A percentile compares a stretch with the other conserved stretches of the same genome.
Evolutionary conservation across 1,139 yeast genomes (phyloP).

Genomic region (Yamadazyma atmosphaerica): DNA sequence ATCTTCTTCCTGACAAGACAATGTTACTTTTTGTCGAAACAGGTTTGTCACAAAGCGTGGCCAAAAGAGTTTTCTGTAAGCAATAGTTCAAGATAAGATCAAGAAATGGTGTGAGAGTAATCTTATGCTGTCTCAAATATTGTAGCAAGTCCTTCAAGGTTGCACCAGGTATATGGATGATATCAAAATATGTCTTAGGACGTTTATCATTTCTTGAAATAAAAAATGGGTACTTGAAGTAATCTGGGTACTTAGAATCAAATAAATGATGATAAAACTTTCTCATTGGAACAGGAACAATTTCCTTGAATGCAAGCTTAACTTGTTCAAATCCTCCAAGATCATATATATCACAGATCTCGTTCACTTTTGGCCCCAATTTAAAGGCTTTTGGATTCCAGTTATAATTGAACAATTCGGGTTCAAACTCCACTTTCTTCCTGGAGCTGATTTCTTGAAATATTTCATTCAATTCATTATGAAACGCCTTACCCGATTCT

Average conservation of each 20-base stretch:
- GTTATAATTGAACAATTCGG: conserved; percentile 12
- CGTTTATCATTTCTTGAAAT: conserved; percentile 12
- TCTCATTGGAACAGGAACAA: conserved; percentile 5
- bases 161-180: conserved; percentile 15
- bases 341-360: conserved; percentile 5
- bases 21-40: conserved; percentile 16
- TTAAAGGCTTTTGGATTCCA: conserved; percentile 6
- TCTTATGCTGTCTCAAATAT: conserved; percentile 16
- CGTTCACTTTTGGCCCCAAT: conserved; percentile 10
- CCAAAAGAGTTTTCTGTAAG: conserved; percentile 23
- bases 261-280: conserved; percentile 6
- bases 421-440: conserved; percentile 4
- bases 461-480: conserved; percentile 25
- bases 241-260: conserved; percentile 14
- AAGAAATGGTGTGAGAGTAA: conserved; percentile 30
- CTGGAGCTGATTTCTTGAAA: conserved; percentile 9
- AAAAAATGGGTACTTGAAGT: conserved; percentile 18
- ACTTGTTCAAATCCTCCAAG: background rate
- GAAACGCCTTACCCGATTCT: conserved; percentile 31
- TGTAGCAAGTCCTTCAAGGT: conserved; percentile 13
- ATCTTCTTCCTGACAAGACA: conserved; percentile 29
- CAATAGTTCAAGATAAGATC: conserved; percentile 19
- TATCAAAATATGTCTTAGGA: conserved; percentile 14
- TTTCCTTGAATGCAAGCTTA: background rate
- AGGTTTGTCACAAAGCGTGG: background rate